Evolutionary conservation across 768 basidiomycete genomes (phyloP).

Genomic region (Suillus hirtellus): DNA sequence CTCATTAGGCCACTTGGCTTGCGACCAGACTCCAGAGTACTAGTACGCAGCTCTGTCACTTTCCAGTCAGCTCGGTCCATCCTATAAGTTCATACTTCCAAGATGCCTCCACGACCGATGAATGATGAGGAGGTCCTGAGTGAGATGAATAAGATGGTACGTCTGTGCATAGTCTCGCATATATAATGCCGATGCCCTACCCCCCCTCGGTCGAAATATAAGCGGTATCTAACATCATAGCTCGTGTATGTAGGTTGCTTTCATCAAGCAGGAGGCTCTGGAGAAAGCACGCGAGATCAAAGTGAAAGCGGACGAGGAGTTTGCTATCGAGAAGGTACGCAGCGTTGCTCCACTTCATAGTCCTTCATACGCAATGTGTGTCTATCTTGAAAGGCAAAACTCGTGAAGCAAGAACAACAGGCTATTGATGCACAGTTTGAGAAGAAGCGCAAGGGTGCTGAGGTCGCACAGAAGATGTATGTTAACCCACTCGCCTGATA

Average conservation of each 20-base stretch:
- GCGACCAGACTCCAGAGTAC: background rate
- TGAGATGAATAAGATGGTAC: constrained; percentile 99
- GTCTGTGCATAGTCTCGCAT: constrained; percentile 20
- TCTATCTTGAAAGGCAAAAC: constrained; percentile 68
- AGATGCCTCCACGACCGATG: constrained; percentile 74
- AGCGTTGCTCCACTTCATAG: background rate
- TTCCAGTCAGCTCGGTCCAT: background rate
- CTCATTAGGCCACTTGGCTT: constrained; percentile 1
- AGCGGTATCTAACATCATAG: constrained; percentile 9
- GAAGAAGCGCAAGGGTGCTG: constrained; percentile 93
- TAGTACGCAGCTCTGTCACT: background rate
- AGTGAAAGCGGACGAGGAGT: constrained; percentile 98
- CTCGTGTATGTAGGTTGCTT: constrained; percentile 67
- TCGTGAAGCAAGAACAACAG: constrained; percentile 94
- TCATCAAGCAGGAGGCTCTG: constrained; percentile 97
- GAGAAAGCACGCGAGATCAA: constrained; percentile 97
- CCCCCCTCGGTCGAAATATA: constrained; percentile 10
- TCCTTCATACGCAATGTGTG: background rate
- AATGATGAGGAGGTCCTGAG: constrained; percentile 94
- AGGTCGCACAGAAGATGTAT: constrained; percentile 96
- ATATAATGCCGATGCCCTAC: constrained; percentile 10
- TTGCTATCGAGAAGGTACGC: constrained; percentile 93
- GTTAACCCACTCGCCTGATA: constrained; percentile 20
- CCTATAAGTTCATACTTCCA: constrained; percentile 12
- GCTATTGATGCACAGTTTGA: constrained; percentile 94